phyloP scores from a whole-genome alignment of 1,139 yeast genomes.

The Wickerhamiella pararugosa region DNA sequence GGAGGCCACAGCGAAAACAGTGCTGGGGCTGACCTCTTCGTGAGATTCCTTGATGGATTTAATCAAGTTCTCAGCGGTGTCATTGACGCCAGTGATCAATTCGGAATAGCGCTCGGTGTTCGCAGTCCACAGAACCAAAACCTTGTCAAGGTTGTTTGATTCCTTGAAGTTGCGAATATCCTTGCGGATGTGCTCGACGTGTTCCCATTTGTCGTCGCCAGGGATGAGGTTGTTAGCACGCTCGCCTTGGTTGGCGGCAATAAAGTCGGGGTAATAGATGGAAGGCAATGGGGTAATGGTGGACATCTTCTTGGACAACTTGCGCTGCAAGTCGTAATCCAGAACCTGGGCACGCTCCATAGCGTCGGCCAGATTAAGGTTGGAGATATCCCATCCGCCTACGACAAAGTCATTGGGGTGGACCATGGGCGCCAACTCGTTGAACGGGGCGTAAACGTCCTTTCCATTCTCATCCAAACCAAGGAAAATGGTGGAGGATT shows the following conservation, averaged over 20 bases:
- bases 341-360: conserved; percentile 78
- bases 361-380: conserved; percentile 55
- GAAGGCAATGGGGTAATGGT: conserved; percentile 63
- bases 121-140: conserved; percentile 91
- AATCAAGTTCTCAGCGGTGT: conserved; percentile 69
- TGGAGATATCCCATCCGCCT: conserved; percentile 90
- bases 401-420: conserved; percentile 82
- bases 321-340: conserved; percentile 70
- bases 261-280: conserved; percentile 88
- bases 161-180: conserved; percentile 67
- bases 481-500: conserved; percentile 75
- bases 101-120: conserved; percentile 91
- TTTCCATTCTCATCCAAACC: conserved; percentile 74
- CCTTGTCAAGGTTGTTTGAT: conserved; percentile 63
- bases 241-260: conserved; percentile 85
- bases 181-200: conserved; percentile 71
- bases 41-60: conserved; percentile 64
- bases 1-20: conserved; percentile 83
- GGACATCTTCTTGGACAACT: conserved; percentile 53
- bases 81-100: conserved; percentile 65
- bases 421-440: conserved; percentile 73
- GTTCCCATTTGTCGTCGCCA: conserved; percentile 62
- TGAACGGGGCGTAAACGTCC: conserved; percentile 89
- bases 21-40: conserved; percentile 77
- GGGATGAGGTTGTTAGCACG: conserved; percentile 83